These are phyloP conservation scores for Monosporozyma solicola DNA, from an alignment of 805 yeast genomes.

Conservation along the genomic window DNA sequence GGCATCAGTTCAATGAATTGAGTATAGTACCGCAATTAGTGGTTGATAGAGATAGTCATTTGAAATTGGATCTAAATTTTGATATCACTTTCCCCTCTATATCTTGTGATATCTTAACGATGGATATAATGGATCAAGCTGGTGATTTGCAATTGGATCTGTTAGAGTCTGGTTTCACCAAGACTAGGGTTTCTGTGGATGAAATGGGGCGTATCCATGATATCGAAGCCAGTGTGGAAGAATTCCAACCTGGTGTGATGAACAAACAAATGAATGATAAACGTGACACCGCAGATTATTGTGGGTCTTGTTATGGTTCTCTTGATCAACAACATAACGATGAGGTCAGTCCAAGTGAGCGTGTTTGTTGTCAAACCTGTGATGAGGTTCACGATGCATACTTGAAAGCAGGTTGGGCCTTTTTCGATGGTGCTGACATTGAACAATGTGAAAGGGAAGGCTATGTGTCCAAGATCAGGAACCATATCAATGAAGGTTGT, in stretches of 20 bases:
- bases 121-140: constrained; percentile 82
- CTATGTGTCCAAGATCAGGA: constrained; percentile 54
- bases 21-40: constrained; percentile 74
- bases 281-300: constrained; percentile 34
- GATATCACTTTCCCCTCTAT: constrained; percentile 77
- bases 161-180: constrained; percentile 58
- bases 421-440: constrained; percentile 77
- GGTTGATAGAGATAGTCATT: constrained; percentile 74
- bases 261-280: not conserved
- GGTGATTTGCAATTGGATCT: constrained; percentile 80
- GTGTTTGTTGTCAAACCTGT: constrained; percentile 77
- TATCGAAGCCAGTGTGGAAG: constrained; percentile 31
- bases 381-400: constrained; percentile 74
- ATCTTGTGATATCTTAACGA: constrained; percentile 74
- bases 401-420: constrained; percentile 72
- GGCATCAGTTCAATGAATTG: constrained; percentile 60
- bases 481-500: constrained; percentile 75
- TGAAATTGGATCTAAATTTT: constrained; percentile 65
- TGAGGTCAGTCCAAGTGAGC: constrained; percentile 31
- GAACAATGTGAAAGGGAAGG: constrained; percentile 90
- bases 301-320: constrained; percentile 92
- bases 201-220: constrained; percentile 41
- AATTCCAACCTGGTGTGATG: constrained; percentile 1
- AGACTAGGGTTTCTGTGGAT: constrained; percentile 43
- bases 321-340: constrained; percentile 45